Evolutionary conservation across 2,329 filamentous ascomycete species (phyloP), one percentile per base, ranked within the genome.

Genomic region (Diaporthe citrichinensis): DNA sequence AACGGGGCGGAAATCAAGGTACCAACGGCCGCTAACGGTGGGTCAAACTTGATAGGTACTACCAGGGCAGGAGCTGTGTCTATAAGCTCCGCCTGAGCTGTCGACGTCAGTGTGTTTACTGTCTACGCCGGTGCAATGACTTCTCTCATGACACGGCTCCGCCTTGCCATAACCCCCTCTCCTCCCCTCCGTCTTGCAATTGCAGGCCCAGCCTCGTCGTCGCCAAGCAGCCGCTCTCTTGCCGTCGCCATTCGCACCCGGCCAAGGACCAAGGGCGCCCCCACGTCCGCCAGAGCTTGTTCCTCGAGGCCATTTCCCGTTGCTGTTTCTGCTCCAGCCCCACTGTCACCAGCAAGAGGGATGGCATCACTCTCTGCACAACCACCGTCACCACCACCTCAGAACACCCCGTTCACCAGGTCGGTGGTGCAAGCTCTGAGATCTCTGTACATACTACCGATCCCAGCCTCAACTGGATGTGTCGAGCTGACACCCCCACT

Each of bases 391-490:
- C n/a, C 44, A 49, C 53, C 53, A 20, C 62, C 76, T 59, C 58
- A 49, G 34, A 79, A 77, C 53, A 80, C 81, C n/a, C 75, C 78
- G 74, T 90, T 91, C 76, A 90, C 87, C 20, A 84, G 87, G 81
- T 81, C 84, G n/a, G 95, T 97, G 68, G 93, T 97, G 74, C 87
- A 88, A 80, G 92, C 94, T 14, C 96, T 98, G 94, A 91, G 90
- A 81, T 92, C 90, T 83, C 87, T 98, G 93, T 96, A 85, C 83
- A 93, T 87, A 71, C n/a, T 36, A 44, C 55, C 69, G 20, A 34
- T n/a, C 20, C 36, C n/a, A 17, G 31, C 31, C 20, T 39, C 36
- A n/a, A 51, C 3, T 14, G 75, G 28, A 78, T 39, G 34, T 44
- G 15, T 8, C 58, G 28, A 17, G 46, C 75, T 75, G 31, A 76